Evolutionary conservation across 495 filamentous ascomycete genomes (phyloP), one percentile per base, ranked within the genome.

Genomic region (Aspergillus panamensis): DNA sequence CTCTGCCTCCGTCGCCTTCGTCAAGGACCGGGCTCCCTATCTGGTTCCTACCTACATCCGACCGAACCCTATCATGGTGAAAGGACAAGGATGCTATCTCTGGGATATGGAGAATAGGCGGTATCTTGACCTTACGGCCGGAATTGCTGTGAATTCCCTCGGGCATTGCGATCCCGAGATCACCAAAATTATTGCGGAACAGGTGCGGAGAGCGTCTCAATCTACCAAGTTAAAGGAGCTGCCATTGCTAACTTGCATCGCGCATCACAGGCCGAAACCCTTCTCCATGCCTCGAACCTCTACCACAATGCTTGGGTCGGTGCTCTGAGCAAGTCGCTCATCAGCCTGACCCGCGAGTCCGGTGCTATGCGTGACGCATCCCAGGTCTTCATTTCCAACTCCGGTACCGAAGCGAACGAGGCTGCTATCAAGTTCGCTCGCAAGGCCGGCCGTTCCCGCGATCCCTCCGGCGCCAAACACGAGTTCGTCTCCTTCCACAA

Each of bases 241-340:
- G n/a, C 19, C 13, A 25, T 13, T 48, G 25, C 68, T 72, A 49
- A 72, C 33, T 13, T 4, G 20, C 21, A 25, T 12, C 2, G 45
- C 21, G 21, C 60, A 20, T 8, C 39, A 20, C 53, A 89, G 87
- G 79, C 90, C 39, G 78, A 87, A 61, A 91, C 85, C 3, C 80
- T 97, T 33, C 80, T 96, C 44, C 94, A 98, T 67, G 85, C 87
- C 48, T 96, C 91, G 4, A 98, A 98, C 71, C 83, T 98, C 31
- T 98, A 97, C 77, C 87, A 96, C 72, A 97, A 96, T 72, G 86
- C 85, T 19, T 96, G 92, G 92, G 95, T 87, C 3, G 92, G 92
- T 43, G 83, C 84, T 9, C 83, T 98, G 45, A 95, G 89, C 58
- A 82, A 91, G 69, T 74, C 88, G n/a, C 80, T 98, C n/a, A 82